Percentiles rank a stretch among this genome's conserved stretches.
phyloP scores from a whole-genome alignment of 106 monocot genomes.

The Allium fistulosum region DNA sequence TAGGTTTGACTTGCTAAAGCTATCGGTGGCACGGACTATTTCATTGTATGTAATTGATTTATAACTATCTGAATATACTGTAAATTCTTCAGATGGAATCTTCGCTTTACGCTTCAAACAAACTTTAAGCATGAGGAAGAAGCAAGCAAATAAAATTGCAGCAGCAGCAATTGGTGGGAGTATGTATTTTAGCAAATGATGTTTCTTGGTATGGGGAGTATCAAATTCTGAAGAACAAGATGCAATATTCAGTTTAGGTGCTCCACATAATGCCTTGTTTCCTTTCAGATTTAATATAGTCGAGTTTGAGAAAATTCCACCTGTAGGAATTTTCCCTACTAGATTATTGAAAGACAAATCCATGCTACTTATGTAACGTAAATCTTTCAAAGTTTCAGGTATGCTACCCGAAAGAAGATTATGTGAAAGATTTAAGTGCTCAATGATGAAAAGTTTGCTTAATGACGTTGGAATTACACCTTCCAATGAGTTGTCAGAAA shows the following conservation, averaged over 20 bases:
- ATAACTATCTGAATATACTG: background rate
- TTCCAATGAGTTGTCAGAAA: background rate
- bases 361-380: background rate
- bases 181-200: background rate
- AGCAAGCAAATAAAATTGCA: background rate
- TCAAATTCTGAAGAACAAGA: background rate
- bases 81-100: background rate
- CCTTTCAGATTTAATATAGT: background rate
- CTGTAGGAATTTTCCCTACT: background rate
- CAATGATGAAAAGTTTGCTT: background rate
- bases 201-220: background rate
- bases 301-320: slow-evolving; percentile 2
- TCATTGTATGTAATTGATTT: background rate
- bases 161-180: background rate
- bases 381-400: slow-evolving; percentile 9
- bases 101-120: background rate
- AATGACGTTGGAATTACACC: slow-evolving; percentile 4
- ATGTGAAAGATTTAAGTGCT: slow-evolving; percentile 1
- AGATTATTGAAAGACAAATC: slow-evolving; percentile 4
- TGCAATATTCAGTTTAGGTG: background rate
- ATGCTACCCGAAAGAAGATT: slow-evolving; percentile 11
- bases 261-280: slow-evolving; percentile 2
- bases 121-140: background rate
- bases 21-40: background rate
- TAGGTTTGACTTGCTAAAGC: background rate